Conservation (phyloP, 2,329 filamentous ascomycete genomes). For the Paraphaeosphaeria sporulosa region DNA sequence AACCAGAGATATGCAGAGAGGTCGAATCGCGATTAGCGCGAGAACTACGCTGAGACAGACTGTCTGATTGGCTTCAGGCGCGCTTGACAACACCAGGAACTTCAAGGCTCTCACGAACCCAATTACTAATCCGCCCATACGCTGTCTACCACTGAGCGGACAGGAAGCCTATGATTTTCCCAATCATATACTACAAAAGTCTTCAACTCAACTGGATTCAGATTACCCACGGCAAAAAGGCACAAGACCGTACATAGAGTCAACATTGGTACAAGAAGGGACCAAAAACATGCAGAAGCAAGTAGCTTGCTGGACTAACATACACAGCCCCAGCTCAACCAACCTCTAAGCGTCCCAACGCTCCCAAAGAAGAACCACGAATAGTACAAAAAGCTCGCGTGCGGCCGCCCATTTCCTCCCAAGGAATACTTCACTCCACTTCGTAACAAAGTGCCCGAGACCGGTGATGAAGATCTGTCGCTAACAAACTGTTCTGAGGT, state of each 20-base stretch:
- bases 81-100: no score
- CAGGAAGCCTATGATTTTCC: not conserved
- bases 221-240: not conserved
- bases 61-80: no score
- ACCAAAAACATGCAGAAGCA: not conserved
- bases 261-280: not conserved
- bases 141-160: not conserved
- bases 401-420: not conserved
- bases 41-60: no score
- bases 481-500: constrained; percentile 16
- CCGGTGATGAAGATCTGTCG: constrained; percentile 17
- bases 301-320: not conserved
- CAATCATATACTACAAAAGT: not conserved
- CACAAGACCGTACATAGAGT: constrained; percentile 1
- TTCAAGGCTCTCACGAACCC: constrained; percentile 9
- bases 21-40: no score
- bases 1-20: no score
- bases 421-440: constrained; percentile 11
- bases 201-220: not conserved
- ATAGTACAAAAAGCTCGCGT: not conserved
- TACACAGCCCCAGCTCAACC: constrained; percentile 4
- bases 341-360: not conserved
- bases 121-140: not conserved
- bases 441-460: constrained; percentile 15
- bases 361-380: not conserved